phyloP scores from a whole-genome alignment of 208 protist species.

The Porcisia hertigi region DNA sequence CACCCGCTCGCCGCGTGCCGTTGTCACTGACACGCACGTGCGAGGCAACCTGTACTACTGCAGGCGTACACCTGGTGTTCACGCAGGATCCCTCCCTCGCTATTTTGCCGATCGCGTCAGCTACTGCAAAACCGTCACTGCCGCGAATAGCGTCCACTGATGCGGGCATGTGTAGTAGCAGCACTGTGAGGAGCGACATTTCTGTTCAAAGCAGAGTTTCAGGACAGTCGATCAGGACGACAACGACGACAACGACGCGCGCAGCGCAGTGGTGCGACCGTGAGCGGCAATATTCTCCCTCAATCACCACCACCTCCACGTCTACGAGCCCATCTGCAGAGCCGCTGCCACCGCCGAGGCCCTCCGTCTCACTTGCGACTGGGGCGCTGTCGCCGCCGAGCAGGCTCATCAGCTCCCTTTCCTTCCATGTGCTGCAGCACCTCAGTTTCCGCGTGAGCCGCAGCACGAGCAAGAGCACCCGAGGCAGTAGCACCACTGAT shows the following conservation, averaged over 20 bases:
- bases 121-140: background rate
- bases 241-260: background rate
- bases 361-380: background rate
- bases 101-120: background rate
- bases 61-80: constrained; percentile 3
- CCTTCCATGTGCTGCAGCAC: constrained; percentile 12
- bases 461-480: constrained; percentile 7
- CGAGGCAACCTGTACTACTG: constrained; percentile 10
- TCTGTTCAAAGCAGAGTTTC: constrained; percentile 7
- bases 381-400: background rate
- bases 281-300: background rate
- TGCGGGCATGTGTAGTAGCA: constrained; percentile 3
- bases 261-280: background rate
- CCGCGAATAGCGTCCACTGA: background rate
- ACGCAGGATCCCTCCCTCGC: background rate
- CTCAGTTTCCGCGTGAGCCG: constrained; percentile 15
- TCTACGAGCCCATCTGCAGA: background rate
- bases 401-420: background rate
- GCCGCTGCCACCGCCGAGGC: background rate
- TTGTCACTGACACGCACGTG: constrained; percentile 26
- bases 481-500: constrained; percentile 4
- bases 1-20: background rate
- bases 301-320: background rate
- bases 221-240: background rate
- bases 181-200: constrained; percentile 6